These are phyloP conservation scores for Bifiguratus adelaidae DNA, from an alignment of 192 early-diverging fungal species.

Conservation along the genomic window DNA sequence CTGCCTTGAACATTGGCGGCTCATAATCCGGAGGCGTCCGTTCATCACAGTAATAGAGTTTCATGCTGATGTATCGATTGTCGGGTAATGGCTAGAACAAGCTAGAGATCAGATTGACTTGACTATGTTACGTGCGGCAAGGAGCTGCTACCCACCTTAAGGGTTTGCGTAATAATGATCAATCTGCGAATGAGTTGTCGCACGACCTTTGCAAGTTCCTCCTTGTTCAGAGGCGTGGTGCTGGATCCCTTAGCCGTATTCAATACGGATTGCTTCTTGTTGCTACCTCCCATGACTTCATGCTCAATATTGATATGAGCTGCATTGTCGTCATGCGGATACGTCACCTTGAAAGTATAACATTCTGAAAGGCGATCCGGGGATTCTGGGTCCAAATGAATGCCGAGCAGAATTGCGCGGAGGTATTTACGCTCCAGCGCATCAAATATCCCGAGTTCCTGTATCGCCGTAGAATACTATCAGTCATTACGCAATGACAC, in stretches of 20 bases:
- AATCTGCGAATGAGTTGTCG: conserved; percentile 26
- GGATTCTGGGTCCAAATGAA: conserved; percentile 24
- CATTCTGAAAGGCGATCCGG: conserved; percentile 32
- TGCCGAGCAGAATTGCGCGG: conserved; percentile 35
- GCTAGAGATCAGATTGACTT: neutral
- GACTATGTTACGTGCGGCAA: too few species aligned
- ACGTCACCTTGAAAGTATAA: conserved; percentile 37
- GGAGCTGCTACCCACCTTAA: conserved; percentile 19
- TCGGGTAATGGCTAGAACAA: conserved; percentile 21
- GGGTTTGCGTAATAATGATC: conserved; percentile 34
- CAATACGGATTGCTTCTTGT: conserved; percentile 5
- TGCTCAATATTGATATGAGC: too few species aligned
- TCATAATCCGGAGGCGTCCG: conserved; percentile 41
- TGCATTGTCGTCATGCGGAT: conserved; percentile 29
- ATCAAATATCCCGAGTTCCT: conserved; percentile 32
- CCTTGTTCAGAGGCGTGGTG: conserved; percentile 4
- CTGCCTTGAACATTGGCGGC: conserved; percentile 32
- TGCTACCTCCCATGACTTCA: neutral
- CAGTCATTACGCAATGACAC: neutral
- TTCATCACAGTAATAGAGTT: conserved; percentile 41
- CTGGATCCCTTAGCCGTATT: neutral
- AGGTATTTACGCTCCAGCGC: conserved; percentile 32
- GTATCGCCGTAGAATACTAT: neutral
- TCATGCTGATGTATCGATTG: conserved; percentile 29
- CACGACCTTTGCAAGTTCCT: conserved; percentile 24